Base-by-base conservation (phyloP, 2,329 filamentous ascomycete genomes). In the Calycina herbarum region DNA sequence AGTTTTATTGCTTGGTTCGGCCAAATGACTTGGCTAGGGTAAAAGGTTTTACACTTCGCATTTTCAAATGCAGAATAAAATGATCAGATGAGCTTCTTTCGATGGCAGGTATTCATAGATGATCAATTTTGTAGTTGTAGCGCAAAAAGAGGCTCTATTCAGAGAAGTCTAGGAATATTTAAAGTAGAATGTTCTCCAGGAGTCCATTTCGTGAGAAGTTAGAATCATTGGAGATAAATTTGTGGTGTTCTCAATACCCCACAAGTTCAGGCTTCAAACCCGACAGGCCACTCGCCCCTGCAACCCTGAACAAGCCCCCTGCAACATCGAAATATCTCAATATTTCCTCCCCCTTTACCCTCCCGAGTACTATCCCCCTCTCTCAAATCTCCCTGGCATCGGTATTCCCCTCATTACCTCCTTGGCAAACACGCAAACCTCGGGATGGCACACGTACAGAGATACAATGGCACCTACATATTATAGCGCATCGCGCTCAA, bases 401-500 rank as follows among this genome's bases (percentile, higher is more conserved):
- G n/a, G 8, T 27, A 38, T 24, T 51, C 45, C 45, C 45, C n/a
- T 24, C n/a, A 2, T 24, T 15, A 48, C 45, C 20, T 2, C 45
- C 20, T 24, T 51, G 35, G 13, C 35, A 38, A 15, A 38, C 35
- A 15, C 1, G 10, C 45, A 11, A 11, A 20, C 45, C 8, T 57
- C 62, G 70, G 67, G 57, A 72, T 69, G 66, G 69, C 65, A 64
- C 38, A 63, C n/a, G 57, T 24, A 45, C 17, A 56, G 27, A n/a
- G 29, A 29, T 57, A 63, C 40, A 64, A 74, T 73, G 72, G 67
- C 67, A 56, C 59, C 68, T 15, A 42, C 56, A 59, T 67, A 66
- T 15, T 70, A 73, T 70, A 66, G 71, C 67, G 64, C 57, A 35
- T 57, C 63, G 64, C 64, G 61, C 64, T 72, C 71, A 13, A 67